A percentile compares a stretch with the other conserved stretches of the same genome.
These are phyloP conservation scores for Ganoderma resinaceum DNA, from an alignment of 1,284 basidiomycete species.

Conservation along the genomic window DNA sequence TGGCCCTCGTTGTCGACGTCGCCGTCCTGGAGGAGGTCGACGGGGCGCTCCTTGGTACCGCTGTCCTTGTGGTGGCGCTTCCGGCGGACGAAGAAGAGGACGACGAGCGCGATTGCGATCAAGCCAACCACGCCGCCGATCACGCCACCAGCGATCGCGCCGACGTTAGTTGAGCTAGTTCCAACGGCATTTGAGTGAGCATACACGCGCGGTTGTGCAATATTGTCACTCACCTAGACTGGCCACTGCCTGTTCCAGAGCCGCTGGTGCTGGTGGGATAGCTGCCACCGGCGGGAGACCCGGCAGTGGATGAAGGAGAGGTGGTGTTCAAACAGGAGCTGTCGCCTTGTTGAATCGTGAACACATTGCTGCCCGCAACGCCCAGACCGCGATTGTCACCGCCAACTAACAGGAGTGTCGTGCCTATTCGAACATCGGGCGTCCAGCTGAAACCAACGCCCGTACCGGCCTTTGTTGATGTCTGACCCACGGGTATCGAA, in stretches of 20 bases:
- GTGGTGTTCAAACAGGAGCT: constrained; percentile 59
- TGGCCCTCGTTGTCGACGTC: constrained; percentile 54
- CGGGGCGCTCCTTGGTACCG: constrained; percentile 57
- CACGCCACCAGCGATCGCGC: constrained; percentile 75
- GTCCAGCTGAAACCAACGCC: constrained; percentile 77
- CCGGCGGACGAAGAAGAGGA: constrained; percentile 62
- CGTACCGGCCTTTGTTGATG: constrained; percentile 49
- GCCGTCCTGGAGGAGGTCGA: constrained; percentile 69
- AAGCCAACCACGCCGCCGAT: constrained; percentile 66
- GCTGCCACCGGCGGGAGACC: constrained; percentile 75
- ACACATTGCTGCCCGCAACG: constrained; percentile 66
- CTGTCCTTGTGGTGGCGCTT: constrained; percentile 41
- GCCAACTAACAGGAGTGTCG: constrained; percentile 67
- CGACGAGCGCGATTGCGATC: constrained; percentile 49
- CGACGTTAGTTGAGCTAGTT: constrained; percentile 51
- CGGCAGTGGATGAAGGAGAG: constrained; percentile 80
- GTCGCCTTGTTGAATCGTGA: constrained; percentile 58
- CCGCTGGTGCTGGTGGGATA: constrained; percentile 64
- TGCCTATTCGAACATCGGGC: constrained; percentile 65
- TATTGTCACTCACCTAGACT: constrained; percentile 11
- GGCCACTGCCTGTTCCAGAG: constrained; percentile 28
- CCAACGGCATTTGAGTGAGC: neutral
- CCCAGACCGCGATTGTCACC: constrained; percentile 73
- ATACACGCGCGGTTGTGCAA: neutral
- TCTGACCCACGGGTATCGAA: constrained; percentile 54